phyloP scores from a whole-genome alignment of 1,139 yeast species.

The Zhuliangozyma parablackwelliae region DNA sequence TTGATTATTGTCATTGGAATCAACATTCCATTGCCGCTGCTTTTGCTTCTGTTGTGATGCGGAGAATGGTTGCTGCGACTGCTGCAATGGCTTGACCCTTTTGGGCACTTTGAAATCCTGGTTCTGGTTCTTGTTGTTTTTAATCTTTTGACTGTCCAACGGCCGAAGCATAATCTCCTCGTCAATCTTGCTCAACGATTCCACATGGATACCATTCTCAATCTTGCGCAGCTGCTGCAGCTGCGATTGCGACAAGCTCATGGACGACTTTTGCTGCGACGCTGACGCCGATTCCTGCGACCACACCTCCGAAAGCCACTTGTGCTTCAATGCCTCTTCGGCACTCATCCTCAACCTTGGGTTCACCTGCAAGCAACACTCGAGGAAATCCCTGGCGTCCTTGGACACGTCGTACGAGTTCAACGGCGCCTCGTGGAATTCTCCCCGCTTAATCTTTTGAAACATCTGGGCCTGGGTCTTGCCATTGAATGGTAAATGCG shows the following conservation, averaged over 20 bases:
- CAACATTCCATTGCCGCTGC: slow-evolving; percentile 6
- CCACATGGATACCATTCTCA: slow-evolving; percentile 44
- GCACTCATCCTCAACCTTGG: slow-evolving; percentile 72
- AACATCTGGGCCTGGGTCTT: slow-evolving; percentile 83
- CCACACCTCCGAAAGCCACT: slow-evolving; percentile 48
- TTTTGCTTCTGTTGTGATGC: slow-evolving; percentile 2
- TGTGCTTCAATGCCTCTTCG: slow-evolving; percentile 63
- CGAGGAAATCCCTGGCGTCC: slow-evolving; percentile 66
- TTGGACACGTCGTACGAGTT: slow-evolving; percentile 60
- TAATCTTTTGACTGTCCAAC: slow-evolving; percentile 25
- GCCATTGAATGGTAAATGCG: slow-evolving; percentile 92
- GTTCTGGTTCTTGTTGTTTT: slow-evolving; percentile 17
- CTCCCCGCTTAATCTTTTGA: slow-evolving; percentile 69
- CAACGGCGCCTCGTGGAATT: slow-evolving; percentile 76
- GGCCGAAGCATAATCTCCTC: slow-evolving; percentile 45
- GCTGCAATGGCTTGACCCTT: slow-evolving; percentile 40
- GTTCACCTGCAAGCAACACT: slow-evolving; percentile 65
- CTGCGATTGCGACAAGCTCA: slow-evolving; percentile 67
- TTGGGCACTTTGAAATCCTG: slow-evolving; percentile 42
- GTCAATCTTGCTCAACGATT: slow-evolving; percentile 40
- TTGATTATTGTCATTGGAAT: background rate
- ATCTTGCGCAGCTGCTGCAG: slow-evolving; percentile 57
- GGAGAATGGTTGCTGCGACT: slow-evolving; percentile 29
- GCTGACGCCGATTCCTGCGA: slow-evolving; percentile 29
- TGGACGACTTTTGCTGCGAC: slow-evolving; percentile 30